Evolutionary conservation across 2,329 filamentous ascomycete species (phyloP), one percentile per base, ranked within the genome.

Genomic region (Beauveria sp.): DNA sequence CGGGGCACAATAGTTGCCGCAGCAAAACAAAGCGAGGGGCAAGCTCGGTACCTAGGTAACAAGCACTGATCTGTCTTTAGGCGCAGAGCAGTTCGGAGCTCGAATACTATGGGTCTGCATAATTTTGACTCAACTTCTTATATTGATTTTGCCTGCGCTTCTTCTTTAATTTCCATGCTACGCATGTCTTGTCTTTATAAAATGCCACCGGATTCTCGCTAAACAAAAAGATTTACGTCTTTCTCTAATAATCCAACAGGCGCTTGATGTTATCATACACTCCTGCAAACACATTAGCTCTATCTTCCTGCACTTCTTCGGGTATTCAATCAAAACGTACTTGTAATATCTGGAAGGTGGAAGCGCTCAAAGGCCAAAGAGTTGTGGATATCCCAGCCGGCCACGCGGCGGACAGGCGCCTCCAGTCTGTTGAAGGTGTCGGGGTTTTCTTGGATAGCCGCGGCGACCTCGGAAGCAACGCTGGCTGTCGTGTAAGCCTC

Each of bases 401-500:
- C 90, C 5, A 97, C 88, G 55, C 93, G 83, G 66, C 87, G 84
- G 8, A 97, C 90, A 0, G 93, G 93, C 5, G 93, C 92, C 70
- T 96, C 92, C 31, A 97, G 76, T 3, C 88, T 82, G 65, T 95
- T 72, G 71, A 97, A 97, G 0, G 91, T 93, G 31, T 82, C 79
- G 0, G 76, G 72, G 61, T 89, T 86, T 67, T 95, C 91, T 72
- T 96, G 92, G 57, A 97, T 90, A 1, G 89, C 89, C 0, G 92
- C 91, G 1, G 93, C 91, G 1, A 97, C 88, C 71, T 96, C 92
- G 5, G 93, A 92, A 2, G 93, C 93, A 18, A 96, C 84, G 16
- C 93, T 93, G 7, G 89, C 89, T 69, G 96, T 96, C 65, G 93
- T 82, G 89, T 95, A 96, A 62, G 91, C 88, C 76, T 97, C 93